Evolutionary conservation across 75 land plant species (phyloP).

Genomic region (Selaginella tamariscina): DNA sequence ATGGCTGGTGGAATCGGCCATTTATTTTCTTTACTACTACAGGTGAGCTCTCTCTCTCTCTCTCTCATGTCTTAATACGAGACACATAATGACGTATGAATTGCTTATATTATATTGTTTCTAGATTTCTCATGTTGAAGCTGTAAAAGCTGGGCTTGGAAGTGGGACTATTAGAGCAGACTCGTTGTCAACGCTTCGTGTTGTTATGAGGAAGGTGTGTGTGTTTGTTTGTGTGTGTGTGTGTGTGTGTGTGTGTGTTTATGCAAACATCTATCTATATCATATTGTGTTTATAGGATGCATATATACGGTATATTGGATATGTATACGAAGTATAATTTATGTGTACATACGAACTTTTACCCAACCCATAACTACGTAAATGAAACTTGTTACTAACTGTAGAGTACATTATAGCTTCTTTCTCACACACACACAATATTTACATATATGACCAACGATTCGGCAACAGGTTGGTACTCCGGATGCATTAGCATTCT

Average conservation of each 20-base stretch:
- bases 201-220: conserved; percentile 59
- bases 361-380: no score
- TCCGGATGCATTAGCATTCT: conserved; percentile 91
- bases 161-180: conserved; percentile 70
- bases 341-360: no score
- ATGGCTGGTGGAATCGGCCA: conserved; percentile 87
- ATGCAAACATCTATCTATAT: no score
- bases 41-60: conserved; percentile 24
- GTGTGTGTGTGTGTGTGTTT: no score
- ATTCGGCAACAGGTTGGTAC: conserved; percentile 83
- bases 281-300: no score
- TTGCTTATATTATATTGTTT: not conserved
- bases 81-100: no score
- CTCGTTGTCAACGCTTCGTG: conserved; percentile 56
- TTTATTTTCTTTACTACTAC: conserved; percentile 73
- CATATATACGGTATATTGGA: no score
- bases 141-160: conserved; percentile 58
- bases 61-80: not conserved
- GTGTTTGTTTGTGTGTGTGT: not conserved
- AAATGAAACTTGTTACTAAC: no score
- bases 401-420: no score
- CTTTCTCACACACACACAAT: no score
- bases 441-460: no score
- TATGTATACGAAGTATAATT: no score
- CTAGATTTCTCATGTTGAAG: conserved; percentile 77